Conservation (phyloP, 2,329 filamentous ascomycete species). For the Paraphaeosphaeria minitans region DNA sequence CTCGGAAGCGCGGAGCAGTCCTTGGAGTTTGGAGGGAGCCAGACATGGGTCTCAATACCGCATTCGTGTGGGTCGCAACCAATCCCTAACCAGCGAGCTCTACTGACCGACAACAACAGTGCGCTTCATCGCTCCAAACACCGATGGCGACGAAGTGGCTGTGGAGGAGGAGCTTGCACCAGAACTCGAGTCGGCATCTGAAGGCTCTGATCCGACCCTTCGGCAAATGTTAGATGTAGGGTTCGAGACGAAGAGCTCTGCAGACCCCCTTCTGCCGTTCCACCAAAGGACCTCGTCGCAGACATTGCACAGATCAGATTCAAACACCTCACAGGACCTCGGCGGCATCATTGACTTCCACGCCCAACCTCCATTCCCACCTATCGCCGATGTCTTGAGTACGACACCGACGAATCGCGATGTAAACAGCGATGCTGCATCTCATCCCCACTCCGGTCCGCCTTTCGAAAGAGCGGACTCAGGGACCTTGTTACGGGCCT, state of each 20-base stretch:
- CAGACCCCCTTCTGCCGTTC: constrained; percentile 15
- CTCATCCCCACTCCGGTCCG: neutral
- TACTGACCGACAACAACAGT: constrained; percentile 19
- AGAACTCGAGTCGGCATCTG: constrained; percentile 18
- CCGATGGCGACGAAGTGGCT: constrained; percentile 29
- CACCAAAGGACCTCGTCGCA: constrained; percentile 15
- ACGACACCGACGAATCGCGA: neutral
- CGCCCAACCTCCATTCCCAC: constrained; percentile 18
- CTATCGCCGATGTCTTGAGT: constrained; percentile 25
- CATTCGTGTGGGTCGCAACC: constrained; percentile 24
- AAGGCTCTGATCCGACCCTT: constrained; percentile 14
- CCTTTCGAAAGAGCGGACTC: neutral
- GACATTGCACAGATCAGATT: constrained; percentile 9
- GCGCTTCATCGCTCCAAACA: constrained; percentile 37
- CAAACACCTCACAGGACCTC: constrained; percentile 14
- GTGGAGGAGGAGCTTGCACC: constrained; percentile 14
- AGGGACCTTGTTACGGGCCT: neutral
- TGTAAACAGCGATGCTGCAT: neutral
- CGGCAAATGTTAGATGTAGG: neutral
- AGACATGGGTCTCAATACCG: constrained; percentile 38
- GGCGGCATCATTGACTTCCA: constrained; percentile 15
- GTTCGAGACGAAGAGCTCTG: constrained; percentile 9
- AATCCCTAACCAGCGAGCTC: neutral
- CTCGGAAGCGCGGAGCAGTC: constrained; percentile 37
- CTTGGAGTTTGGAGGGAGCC: constrained; percentile 29